phyloP scores from a whole-genome alignment of 305 asterid species.

The Rubia tinctorum region DNA sequence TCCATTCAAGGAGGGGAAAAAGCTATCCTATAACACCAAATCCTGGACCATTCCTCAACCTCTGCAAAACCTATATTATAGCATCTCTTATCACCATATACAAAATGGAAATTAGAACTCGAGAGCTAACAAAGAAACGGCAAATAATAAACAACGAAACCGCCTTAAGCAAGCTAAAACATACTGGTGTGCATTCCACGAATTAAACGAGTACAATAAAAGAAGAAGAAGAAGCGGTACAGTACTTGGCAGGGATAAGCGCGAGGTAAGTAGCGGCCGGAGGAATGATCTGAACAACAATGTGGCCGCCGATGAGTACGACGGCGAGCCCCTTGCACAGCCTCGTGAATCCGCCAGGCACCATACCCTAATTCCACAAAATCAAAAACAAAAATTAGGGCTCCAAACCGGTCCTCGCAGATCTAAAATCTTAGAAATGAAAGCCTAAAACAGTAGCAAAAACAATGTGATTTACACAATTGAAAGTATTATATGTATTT shows the following conservation, averaged over 20 bases:
- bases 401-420: not conserved
- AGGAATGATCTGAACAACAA: conserved; percentile 71
- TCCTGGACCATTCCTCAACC: not conserved
- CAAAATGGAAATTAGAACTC: not conserved
- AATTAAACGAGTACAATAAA: not conserved
- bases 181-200: not conserved
- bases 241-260: conserved; percentile 93
- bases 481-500: not conserved
- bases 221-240: not conserved
- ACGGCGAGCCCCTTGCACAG: conserved; percentile 87
- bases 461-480: not conserved
- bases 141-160: not conserved
- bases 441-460: not conserved
- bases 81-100: not conserved
- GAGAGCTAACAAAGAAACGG: not conserved
- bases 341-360: conserved; percentile 62
- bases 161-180: not conserved
- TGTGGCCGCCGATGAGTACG: conserved; percentile 77
- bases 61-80: not conserved
- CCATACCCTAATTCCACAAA: conserved; percentile 21
- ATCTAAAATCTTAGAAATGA: conserved; percentile 14
- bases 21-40: not conserved
- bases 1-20: not conserved
- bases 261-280: conserved; percentile 74
- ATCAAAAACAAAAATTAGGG: not conserved